A percentile compares a stretch with the other conserved stretches of the same genome.
phyloP scores from a whole-genome alignment of 2,329 filamentous ascomycete genomes.

The Epicoccum nigrum region DNA sequence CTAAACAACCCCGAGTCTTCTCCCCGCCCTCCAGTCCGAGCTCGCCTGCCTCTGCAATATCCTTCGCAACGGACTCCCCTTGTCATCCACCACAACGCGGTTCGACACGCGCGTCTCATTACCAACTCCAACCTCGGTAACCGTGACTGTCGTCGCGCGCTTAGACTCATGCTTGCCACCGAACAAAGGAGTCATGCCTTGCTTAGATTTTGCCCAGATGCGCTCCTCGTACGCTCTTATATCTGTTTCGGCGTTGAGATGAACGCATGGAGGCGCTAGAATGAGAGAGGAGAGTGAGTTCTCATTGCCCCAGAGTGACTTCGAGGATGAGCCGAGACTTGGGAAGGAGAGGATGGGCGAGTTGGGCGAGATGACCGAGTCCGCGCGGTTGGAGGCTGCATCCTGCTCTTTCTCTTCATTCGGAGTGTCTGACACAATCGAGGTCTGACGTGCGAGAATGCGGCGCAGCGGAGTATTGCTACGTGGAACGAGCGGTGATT shows the following conservation, averaged over 20 bases:
- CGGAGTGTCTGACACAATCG: background rate
- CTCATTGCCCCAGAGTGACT: background rate
- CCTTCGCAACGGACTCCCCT: constrained; percentile 9
- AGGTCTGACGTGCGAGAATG: constrained; percentile 5
- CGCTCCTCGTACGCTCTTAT: background rate
- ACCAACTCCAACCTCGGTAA: background rate
- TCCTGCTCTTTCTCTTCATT: background rate
- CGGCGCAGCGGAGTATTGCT: constrained; percentile 12
- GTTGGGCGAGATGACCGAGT: constrained; percentile 3
- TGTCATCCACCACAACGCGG: background rate
- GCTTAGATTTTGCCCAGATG: background rate
- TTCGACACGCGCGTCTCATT: background rate
- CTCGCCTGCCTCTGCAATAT: constrained; percentile 12
- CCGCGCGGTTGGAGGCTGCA: background rate
- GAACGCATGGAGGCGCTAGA: background rate
- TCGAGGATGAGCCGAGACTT: background rate
- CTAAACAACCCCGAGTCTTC: too few species aligned
- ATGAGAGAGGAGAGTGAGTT: background rate
- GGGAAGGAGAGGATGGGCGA: background rate
- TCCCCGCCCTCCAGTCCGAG: constrained; percentile 4
- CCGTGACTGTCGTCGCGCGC: background rate
- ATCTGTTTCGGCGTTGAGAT: background rate
- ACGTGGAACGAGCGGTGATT: background rate
- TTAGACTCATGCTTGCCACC: background rate
- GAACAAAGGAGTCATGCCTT: too few species aligned